phyloP scores from a whole-genome alignment of 2,329 filamentous ascomycete species.

The Chaetomiaceae sp. region DNA sequence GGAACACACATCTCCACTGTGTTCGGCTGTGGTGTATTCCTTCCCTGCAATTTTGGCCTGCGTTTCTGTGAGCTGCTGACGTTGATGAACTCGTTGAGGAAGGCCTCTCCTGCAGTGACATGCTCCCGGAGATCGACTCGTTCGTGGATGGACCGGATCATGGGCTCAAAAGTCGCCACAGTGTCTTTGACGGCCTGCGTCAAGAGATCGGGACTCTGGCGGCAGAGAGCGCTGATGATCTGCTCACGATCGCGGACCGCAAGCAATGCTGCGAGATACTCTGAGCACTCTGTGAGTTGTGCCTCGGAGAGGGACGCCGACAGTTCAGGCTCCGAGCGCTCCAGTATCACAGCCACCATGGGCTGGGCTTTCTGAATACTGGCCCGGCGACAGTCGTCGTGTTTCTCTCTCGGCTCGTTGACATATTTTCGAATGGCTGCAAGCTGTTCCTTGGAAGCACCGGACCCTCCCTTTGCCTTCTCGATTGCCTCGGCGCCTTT shows the following conservation, averaged over 20 bases:
- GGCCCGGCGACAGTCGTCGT: slow-evolving; percentile 51
- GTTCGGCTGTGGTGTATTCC: no score
- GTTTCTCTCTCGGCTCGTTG: slow-evolving; percentile 45
- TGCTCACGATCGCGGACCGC: slow-evolving; percentile 68
- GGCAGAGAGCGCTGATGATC: slow-evolving; percentile 61
- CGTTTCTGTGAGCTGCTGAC: slow-evolving; percentile 41
- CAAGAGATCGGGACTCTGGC: slow-evolving; percentile 63
- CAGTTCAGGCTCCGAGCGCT: slow-evolving; percentile 41
- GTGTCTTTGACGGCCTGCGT: slow-evolving; percentile 60
- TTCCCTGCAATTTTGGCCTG: not conserved
- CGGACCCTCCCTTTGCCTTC: slow-evolving; percentile 45
- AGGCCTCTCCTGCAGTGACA: slow-evolving; percentile 58
- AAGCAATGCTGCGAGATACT: slow-evolving; percentile 66
- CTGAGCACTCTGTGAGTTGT: slow-evolving; percentile 59
- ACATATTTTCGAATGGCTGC: slow-evolving; percentile 55
- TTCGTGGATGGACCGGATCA: slow-evolving; percentile 66
- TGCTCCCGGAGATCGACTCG: slow-evolving; percentile 65
- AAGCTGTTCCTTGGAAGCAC: slow-evolving; percentile 54
- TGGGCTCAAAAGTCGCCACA: slow-evolving; percentile 64
- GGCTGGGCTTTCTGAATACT: slow-evolving; percentile 50
- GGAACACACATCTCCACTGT: slow-evolving; percentile 40
- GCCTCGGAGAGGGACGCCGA: slow-evolving; percentile 44
- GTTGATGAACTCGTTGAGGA: slow-evolving; percentile 66
- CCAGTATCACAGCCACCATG: slow-evolving; percentile 61
- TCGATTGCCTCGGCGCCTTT: slow-evolving; percentile 60